Conservation (phyloP, 805 yeast genomes). For the Candida saitoana region DNA sequence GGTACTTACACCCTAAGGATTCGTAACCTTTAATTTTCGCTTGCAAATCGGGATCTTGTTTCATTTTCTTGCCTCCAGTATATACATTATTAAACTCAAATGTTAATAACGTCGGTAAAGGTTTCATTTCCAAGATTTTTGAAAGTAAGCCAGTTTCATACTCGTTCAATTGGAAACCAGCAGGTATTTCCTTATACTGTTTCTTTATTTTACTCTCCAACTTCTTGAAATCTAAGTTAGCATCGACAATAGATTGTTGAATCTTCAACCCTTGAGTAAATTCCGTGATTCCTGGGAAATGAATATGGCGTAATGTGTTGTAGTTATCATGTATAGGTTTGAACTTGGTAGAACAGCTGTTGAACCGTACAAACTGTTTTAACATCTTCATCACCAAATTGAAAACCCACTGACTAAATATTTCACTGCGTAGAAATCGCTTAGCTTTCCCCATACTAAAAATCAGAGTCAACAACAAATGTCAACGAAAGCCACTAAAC, state of each 20-base stretch:
- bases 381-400: not conserved
- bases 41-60: conserved; percentile 40
- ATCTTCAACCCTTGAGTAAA: conserved; percentile 48
- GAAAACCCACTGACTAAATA: no score
- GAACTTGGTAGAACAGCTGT: conserved; percentile 22
- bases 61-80: conserved; percentile 88
- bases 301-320: conserved; percentile 36
- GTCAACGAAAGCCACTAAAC: not conserved
- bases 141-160: conserved; percentile 45
- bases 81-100: conserved; percentile 84
- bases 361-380: conserved; percentile 9
- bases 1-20: conserved; percentile 50
- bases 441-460: not conserved
- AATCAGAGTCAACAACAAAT: not conserved
- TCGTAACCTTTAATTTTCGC: conserved; percentile 25
- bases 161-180: conserved; percentile 35
- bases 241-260: conserved; percentile 54
- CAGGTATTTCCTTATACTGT: conserved; percentile 34
- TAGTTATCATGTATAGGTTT: conserved; percentile 30
- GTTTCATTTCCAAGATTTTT: conserved; percentile 39
- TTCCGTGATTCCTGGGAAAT: conserved; percentile 38
- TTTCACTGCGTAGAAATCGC: not conserved
- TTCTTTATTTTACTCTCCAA: conserved; percentile 46
- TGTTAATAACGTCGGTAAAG: conserved; percentile 67
- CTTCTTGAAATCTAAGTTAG: conserved; percentile 54